Evolutionary conservation across 140 eudicot genomes (phyloP).

Genomic region (Senecio squalidus): DNA sequence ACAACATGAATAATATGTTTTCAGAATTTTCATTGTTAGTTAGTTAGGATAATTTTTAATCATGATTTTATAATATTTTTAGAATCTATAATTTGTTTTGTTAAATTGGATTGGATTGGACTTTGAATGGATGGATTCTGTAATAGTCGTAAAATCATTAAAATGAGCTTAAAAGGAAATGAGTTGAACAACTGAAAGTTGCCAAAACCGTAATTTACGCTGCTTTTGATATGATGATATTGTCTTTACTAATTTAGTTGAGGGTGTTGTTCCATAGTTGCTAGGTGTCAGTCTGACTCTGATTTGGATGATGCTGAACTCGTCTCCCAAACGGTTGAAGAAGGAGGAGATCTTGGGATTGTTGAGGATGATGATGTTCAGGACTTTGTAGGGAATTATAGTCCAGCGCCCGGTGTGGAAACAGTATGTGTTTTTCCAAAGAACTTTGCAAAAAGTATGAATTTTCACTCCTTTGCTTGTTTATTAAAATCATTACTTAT

Average conservation of each 20-base stretch:
- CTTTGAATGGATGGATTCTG: no score
- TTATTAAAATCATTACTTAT: background rate
- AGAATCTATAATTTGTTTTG: no score
- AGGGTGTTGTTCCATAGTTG: constrained; percentile 41
- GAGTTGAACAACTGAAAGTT: no score
- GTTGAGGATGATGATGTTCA: constrained; percentile 82
- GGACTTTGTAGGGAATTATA: constrained; percentile 54
- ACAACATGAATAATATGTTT: no score
- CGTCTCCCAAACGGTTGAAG: constrained; percentile 54
- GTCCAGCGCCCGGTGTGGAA: constrained; percentile 87
- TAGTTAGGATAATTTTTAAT: no score
- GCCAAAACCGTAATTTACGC: background rate
- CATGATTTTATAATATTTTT: no score
- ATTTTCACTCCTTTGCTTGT: background rate
- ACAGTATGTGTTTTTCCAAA: constrained; percentile 88
- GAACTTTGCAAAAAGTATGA: constrained; percentile 60
- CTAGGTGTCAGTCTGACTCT: constrained; percentile 69
- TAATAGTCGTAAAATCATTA: no score
- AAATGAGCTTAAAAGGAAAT: no score
- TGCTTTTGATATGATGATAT: background rate
- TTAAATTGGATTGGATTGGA: background rate
- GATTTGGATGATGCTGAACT: constrained; percentile 48
- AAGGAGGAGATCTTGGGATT: constrained; percentile 76
- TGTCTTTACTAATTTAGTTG: background rate
- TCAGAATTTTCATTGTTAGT: no score